Evolutionary conservation across 805 yeast species (phyloP).

Genomic region (Candida germanica): DNA sequence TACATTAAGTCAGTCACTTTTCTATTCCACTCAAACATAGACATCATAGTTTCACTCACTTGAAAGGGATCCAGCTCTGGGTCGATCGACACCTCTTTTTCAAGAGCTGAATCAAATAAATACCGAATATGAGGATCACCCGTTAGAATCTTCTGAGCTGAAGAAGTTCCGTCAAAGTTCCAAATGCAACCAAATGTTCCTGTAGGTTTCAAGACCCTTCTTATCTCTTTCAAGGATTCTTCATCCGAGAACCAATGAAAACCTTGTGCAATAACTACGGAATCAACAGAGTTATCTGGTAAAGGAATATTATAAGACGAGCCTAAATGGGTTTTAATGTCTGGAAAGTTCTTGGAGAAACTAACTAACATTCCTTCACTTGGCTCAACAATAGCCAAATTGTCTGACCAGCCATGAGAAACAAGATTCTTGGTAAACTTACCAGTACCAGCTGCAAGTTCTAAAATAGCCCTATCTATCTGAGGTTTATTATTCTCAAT

Average conservation of each 20-base stretch:
- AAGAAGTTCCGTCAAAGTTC: slow-evolving; percentile 47
- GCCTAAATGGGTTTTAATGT: slow-evolving; percentile 26
- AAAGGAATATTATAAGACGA: slow-evolving; percentile 48
- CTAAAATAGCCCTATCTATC: slow-evolving; percentile 33
- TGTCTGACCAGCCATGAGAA: slow-evolving; percentile 34
- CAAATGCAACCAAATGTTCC: slow-evolving; percentile 57
- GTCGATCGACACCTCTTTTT: background rate
- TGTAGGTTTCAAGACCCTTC: slow-evolving; percentile 45
- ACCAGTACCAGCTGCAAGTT: slow-evolving; percentile 64
- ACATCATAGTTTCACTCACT: slow-evolving; percentile 2
- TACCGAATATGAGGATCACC: slow-evolving; percentile 2
- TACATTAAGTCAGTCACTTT: slow-evolving; percentile 32
- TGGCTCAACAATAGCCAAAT: slow-evolving; percentile 51
- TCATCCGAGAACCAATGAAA: slow-evolving; percentile 65
- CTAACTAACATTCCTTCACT: slow-evolving; percentile 53
- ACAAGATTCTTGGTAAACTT: slow-evolving; percentile 51
- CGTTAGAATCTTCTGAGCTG: slow-evolving; percentile 9
- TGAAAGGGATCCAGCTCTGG: slow-evolving; percentile 2
- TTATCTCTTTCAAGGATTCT: slow-evolving; percentile 46
- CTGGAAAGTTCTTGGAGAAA: slow-evolving; percentile 47
- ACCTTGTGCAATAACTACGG: slow-evolving; percentile 56
- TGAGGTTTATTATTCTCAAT: slow-evolving; percentile 12
- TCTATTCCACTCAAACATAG: slow-evolving; percentile 27
- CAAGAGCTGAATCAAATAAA: slow-evolving; percentile 9
- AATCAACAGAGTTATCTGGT: slow-evolving; percentile 43